These are phyloP conservation scores for Jimgerdemannia flammicorona DNA, from an alignment of 192 early-diverging fungal species.

Conservation along the genomic window DNA sequence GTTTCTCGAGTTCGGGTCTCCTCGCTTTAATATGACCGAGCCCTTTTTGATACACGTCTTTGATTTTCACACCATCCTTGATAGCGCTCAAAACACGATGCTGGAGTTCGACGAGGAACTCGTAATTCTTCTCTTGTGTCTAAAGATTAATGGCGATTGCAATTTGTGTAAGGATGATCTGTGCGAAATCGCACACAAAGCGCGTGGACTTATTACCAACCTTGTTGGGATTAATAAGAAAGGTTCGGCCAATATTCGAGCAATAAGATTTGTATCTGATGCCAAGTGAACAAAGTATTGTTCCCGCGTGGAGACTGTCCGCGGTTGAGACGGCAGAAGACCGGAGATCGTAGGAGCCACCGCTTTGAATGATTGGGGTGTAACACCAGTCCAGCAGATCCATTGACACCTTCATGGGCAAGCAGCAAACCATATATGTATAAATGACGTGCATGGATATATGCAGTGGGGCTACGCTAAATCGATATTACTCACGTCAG, in stretches of 20 bases:
- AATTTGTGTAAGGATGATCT: conserved; percentile 13
- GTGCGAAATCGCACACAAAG: conserved; percentile 9
- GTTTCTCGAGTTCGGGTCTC: conserved; percentile 79
- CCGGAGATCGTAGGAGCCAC: conserved; percentile 87
- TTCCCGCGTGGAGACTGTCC: conserved; percentile 79
- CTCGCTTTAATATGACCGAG: conserved; percentile 66
- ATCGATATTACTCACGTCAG: conserved; percentile 46
- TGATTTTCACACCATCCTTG: conserved; percentile 70
- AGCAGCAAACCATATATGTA: background rate
- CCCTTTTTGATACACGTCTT: conserved; percentile 73
- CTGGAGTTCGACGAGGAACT: conserved; percentile 85
- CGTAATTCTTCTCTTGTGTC: conserved; percentile 89
- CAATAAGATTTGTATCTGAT: conserved; percentile 94
- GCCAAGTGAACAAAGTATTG: conserved; percentile 90
- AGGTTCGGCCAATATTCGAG: conserved; percentile 92
- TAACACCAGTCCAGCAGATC: conserved; percentile 88
- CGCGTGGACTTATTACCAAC: conserved; percentile 20
- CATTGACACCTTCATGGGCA: conserved; percentile 40
- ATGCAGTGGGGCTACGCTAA: background rate
- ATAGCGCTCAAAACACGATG: conserved; percentile 66
- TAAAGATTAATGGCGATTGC: conserved; percentile 5
- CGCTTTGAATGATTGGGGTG: conserved; percentile 93
- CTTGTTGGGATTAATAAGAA: conserved; percentile 88
- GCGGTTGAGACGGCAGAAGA: conserved; percentile 73
- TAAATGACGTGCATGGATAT: background rate